Base-by-base conservation (phyloP, 805 yeast species). In the Lipomyces sp. region DNA sequence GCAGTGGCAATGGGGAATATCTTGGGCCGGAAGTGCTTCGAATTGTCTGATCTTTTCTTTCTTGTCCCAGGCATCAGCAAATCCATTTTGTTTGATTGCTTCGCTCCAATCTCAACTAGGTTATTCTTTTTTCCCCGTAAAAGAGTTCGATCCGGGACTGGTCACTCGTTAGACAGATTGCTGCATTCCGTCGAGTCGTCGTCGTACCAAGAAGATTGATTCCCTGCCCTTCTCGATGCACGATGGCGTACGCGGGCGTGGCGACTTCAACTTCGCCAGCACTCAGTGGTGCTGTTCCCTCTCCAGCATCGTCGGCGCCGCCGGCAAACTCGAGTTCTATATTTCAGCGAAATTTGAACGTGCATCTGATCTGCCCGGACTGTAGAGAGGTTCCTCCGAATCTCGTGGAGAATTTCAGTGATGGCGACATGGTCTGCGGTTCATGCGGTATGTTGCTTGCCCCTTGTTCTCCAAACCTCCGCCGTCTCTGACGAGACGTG, bases 381-480 rank as follows among this genome's bases (percentile, higher is more conserved):
- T 91, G 98, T 72, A 85, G 88, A 66, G 90, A 86, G 31, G 86
- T 81, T 64, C 98, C 98, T 13, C 98, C 98, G 3, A 95, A 91
- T 64, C 75, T 91, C 57, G 86, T 90, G 23, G 98, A 91, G 71
- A 74, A 97, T 61, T 95, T 90, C 64, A 85, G 95, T 61, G 98
- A 91, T 68, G 98, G 98, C 37, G 98, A 91, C 69, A 89, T 93
- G 62, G 96, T 91, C n/a, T 91, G 98, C 73, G 98, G 96, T 1
- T 77, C 89, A 56, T 93, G 98, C 74, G 98, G 98, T 52, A 46
- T 21, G 57, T 51, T 24, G 24, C n/a, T 14, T 16, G 8, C n/a
- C 23, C 7, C 18, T 43, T 37, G 6, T 18, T 13, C 11, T 18
- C 21, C 21, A n/a, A 18, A 11, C 8, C 14, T 35, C 14, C 8